These are phyloP conservation scores for Trichoderma endophyticum DNA, from an alignment of 2,329 filamentous ascomycete genomes.

Conservation along the genomic window DNA sequence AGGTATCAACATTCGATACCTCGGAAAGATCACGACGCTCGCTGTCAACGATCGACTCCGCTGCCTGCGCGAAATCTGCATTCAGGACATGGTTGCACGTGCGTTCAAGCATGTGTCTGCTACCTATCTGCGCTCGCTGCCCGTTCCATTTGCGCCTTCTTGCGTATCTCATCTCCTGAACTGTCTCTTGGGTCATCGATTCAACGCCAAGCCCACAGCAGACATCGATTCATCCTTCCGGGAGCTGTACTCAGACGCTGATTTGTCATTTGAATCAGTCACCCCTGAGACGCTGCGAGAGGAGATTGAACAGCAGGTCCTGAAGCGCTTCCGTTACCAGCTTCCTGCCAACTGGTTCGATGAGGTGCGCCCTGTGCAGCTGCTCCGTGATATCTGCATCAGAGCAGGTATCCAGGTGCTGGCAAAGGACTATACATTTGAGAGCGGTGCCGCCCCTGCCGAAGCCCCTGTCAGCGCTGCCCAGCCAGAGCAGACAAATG, in stretches of 20 bases:
- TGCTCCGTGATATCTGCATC: conserved; percentile 83
- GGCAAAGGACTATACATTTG: conserved; percentile 56
- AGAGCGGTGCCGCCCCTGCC: conserved; percentile 23
- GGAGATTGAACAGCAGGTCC: conserved; percentile 69
- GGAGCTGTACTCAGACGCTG: conserved; percentile 73
- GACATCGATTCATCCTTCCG: conserved; percentile 74
- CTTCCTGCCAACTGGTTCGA: conserved; percentile 67
- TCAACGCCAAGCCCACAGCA: conserved; percentile 74
- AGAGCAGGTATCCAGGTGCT: conserved; percentile 88
- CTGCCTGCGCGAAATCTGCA: conserved; percentile 71
- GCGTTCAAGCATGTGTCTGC: conserved; percentile 91
- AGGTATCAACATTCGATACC: conserved; percentile 93
- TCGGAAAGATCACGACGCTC: conserved; percentile 76
- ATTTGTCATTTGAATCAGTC: conserved; percentile 75
- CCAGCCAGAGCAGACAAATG: conserved; percentile 37
- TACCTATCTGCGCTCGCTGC: conserved; percentile 73
- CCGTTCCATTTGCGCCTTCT: conserved; percentile 73
- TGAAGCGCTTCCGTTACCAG: conserved; percentile 71
- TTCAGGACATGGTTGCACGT: conserved; percentile 93
- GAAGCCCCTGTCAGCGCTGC: conserved; percentile 30
- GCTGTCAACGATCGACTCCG: conserved; percentile 69
- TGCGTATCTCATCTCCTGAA: conserved; percentile 87
- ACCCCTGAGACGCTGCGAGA: conserved; percentile 69
- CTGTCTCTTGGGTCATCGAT: conserved; percentile 75
- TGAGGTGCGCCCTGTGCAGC: conserved; percentile 69